Percentiles rank a stretch among this genome's conserved stretches.
Conservation (phyloP, 2,329 filamentous ascomycete species). For the Pyrenochaeta sp. region DNA sequence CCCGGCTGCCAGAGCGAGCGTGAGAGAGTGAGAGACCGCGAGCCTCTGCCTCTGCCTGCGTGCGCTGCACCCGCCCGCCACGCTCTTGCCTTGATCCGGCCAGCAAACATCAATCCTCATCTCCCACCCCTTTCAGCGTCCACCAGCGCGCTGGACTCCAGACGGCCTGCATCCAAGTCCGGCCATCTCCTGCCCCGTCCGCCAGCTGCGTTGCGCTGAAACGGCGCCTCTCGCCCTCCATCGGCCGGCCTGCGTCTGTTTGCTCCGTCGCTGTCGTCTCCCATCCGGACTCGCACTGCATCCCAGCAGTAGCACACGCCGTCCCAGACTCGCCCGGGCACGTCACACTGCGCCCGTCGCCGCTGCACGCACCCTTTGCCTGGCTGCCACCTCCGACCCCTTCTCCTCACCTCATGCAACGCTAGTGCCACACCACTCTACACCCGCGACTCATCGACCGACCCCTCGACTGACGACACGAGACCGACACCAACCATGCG, state of each 20-base stretch:
- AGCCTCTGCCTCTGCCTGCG: too few relatives aligned
- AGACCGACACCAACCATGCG: constrained; percentile 73
- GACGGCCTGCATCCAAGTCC: constrained; percentile 12
- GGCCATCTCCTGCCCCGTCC: constrained; percentile 15
- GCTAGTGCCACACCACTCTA: constrained; percentile 42
- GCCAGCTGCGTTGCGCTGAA: constrained; percentile 18
- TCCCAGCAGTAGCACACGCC: constrained; percentile 17
- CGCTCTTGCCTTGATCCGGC: neutral
- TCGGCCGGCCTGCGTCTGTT: neutral
- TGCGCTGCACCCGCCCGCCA: too few relatives aligned
- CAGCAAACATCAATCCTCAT: constrained; percentile 12
- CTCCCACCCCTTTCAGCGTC: constrained; percentile 19
- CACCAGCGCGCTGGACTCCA: constrained; percentile 7
- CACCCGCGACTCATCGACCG: constrained; percentile 25
- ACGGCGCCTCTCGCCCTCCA: constrained; percentile 10
- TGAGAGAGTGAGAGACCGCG: too few relatives aligned
- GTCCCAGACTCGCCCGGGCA: constrained; percentile 10
- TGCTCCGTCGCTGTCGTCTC: neutral
- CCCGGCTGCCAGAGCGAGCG: too few relatives aligned
- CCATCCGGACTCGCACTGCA: neutral
- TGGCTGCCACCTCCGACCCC: constrained; percentile 13
- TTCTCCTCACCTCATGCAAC: constrained; percentile 39
- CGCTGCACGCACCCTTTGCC: constrained; percentile 20
- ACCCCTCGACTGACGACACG: constrained; percentile 19
- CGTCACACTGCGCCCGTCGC: constrained; percentile 7